phyloP scores from a whole-genome alignment of 331 rosid species.

The Rosa hybrid region DNA sequence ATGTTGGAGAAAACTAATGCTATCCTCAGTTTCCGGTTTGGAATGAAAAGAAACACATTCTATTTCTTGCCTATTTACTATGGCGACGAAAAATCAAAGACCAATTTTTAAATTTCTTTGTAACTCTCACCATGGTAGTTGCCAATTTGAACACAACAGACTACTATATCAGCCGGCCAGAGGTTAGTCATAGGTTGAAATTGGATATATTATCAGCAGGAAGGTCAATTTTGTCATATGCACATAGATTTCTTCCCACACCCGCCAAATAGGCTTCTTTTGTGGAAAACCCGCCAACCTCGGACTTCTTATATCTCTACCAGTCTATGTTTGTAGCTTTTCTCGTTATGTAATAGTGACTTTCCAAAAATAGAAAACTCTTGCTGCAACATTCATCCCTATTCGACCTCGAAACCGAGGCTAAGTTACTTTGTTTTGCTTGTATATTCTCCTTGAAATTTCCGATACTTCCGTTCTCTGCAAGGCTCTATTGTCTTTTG shows the following conservation, averaged over 20 bases:
- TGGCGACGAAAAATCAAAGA: background rate
- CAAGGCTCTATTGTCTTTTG: background rate
- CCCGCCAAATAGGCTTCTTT: slow-evolving; percentile 26
- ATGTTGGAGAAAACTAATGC: too few species aligned
- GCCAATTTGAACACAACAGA: slow-evolving; percentile 2
- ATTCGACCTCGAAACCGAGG: slow-evolving; percentile 1
- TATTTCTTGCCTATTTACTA: background rate
- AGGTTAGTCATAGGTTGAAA: background rate
- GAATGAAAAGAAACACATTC: background rate
- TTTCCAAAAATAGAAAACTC: slow-evolving; percentile 10
- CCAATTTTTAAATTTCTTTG: background rate
- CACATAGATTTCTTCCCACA: slow-evolving; percentile 5
- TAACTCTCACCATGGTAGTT: background rate
- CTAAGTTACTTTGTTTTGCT: slow-evolving; percentile 3
- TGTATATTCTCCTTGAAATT: background rate
- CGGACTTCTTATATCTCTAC: slow-evolving; percentile 29
- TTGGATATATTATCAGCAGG: background rate
- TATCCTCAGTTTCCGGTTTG: background rate
- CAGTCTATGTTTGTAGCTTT: slow-evolving; percentile 18
- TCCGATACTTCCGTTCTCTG: background rate
- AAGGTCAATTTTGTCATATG: slow-evolving; percentile 13
- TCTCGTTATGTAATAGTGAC: background rate
- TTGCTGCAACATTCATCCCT: background rate
- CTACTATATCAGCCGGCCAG: slow-evolving; percentile 20
- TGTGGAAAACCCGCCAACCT: slow-evolving; percentile 56